These are phyloP conservation scores for Bolboschoenus planiculmis DNA, from an alignment of 176 grass and related monocot species.

Conservation along the genomic window DNA sequence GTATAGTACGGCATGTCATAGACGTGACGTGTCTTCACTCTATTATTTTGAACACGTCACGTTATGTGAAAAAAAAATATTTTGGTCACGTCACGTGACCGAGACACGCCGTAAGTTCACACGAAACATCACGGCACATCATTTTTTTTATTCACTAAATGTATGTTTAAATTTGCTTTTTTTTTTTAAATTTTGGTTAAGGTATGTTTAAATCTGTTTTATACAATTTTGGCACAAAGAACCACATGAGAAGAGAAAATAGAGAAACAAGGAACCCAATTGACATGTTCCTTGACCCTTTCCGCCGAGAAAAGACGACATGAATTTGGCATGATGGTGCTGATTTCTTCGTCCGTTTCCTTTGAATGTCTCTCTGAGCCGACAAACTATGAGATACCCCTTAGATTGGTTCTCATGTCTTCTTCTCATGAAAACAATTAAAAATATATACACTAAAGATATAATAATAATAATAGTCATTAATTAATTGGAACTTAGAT, in stretches of 20 bases:
- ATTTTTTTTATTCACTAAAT: neutral
- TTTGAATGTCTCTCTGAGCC: neutral
- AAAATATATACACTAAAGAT: no score
- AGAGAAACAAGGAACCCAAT: neutral
- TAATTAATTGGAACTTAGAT: no score
- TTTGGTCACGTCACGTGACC: no score
- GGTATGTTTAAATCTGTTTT: neutral
- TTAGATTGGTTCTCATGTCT: neutral
- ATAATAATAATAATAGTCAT: no score
- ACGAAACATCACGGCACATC: no score
- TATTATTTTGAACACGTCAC: no score
- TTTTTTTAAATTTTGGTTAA: neutral
- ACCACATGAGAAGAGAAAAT: neutral
- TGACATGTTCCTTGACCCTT: neutral
- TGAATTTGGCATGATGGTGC: conserved; percentile 5
- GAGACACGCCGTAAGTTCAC: no score
- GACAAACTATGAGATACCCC: neutral
- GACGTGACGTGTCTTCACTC: no score
- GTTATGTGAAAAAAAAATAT: no score
- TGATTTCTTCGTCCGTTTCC: neutral
- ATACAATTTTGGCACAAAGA: neutral
- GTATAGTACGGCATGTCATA: no score
- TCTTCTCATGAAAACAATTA: no score
- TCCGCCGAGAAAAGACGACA: neutral
- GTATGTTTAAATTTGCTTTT: neutral